Conservation (phyloP, 2,329 filamentous ascomycete species). For the Lachnum nothofagi region DNA sequence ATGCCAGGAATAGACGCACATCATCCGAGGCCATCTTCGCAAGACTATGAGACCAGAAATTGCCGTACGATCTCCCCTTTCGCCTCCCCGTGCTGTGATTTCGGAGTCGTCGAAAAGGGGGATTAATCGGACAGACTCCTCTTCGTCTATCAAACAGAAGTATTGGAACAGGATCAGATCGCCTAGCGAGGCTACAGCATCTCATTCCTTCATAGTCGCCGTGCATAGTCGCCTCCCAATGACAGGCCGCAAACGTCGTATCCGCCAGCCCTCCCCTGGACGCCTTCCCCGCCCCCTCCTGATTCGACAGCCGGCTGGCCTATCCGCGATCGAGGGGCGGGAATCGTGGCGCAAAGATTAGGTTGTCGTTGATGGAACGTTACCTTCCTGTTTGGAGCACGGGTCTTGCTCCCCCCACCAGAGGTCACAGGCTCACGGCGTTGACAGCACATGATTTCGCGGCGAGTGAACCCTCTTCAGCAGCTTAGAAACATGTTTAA, state of each 20-base stretch:
- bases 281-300: constrained; percentile 10
- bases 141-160: too few species aligned
- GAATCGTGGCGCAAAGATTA: constrained; percentile 10
- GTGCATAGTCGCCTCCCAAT: neutral
- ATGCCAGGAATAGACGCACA: too few species aligned
- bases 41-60: too few species aligned
- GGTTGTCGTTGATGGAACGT: constrained; percentile 10
- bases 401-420: neutral
- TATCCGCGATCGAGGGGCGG: constrained; percentile 4
- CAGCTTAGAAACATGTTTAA: neutral
- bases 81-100: neutral
- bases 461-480: neutral
- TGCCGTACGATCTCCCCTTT: neutral
- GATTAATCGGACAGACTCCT: neutral
- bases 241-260: too few species aligned
- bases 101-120: neutral
- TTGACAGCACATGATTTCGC: neutral
- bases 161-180: neutral
- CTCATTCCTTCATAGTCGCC: neutral
- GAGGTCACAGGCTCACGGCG: neutral
- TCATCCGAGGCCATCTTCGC: too few species aligned
- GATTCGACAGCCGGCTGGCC: constrained; percentile 15
- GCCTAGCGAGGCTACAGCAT: neutral
- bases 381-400: neutral
- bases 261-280: too few species aligned